Base-by-base conservation (phyloP, 768 basidiomycete genomes). In the Royoungia palumana region DNA sequence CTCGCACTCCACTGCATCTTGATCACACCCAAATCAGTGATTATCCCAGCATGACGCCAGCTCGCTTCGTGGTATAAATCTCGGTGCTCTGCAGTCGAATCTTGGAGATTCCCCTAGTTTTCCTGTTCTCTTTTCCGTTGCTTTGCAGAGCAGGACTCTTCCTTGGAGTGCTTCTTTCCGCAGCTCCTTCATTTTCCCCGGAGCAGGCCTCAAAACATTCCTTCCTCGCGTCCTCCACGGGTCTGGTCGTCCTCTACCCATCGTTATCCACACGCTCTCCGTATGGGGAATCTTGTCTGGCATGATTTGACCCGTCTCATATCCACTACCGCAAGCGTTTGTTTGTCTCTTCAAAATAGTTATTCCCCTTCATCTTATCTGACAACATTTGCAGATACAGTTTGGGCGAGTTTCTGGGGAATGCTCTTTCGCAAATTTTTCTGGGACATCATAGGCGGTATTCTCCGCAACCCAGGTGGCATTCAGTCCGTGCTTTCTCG, bases 401-500 rank as follows among this genome's bases (percentile, higher is more conserved):
- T 91, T 11, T 91, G 89, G 90, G 84, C 87, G 13, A 74, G 79
- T 27, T 84, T 88, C 70, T 94, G 80, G 71, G 93, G 83, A 16
- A 66, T 94, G 13, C 72, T 86, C 58, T 93, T 82, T 72, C 88
- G 91, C 69, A 95, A 95, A 72, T 95, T 91, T 79, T 94, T 95
- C 72, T 95, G 89, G 88, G 94, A 95, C 72, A 91, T 95, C 64
- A 72, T 92, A n/a, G 84, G 82, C 50, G 92, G 88, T 40, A 84
- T 77, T 49, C 64, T 90, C 49, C 85, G 87, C 53, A 77, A 80
- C 64, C 88, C 88, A 24, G 88, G 88, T 71, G 88, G 88, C 45
- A 48, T 88, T 21, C 87, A 89, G 88, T 89, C 55, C 62, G 84
- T 82, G 13, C 30, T 30, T 38, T 2, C 34, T 36, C 16, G 21